These are phyloP conservation scores for Phoenix dactylifera DNA, from an alignment of 176 grass and related monocot species.

Conservation along the genomic window DNA sequence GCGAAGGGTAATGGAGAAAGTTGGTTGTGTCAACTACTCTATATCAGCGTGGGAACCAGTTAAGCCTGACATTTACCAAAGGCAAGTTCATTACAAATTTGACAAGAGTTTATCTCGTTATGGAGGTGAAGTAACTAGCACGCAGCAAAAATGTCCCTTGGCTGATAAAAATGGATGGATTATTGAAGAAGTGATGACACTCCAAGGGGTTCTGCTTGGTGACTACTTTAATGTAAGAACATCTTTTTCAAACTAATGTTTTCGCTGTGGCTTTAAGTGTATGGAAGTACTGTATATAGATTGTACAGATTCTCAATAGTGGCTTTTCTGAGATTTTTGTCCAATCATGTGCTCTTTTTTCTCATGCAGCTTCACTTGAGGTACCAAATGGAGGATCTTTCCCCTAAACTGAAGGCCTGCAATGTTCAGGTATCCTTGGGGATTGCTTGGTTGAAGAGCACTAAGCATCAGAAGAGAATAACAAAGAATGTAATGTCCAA, in stretches of 20 bases:
- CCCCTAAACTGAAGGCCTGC: conserved; percentile 54
- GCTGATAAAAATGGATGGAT: conserved; percentile 72
- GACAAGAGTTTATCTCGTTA: conserved; percentile 59
- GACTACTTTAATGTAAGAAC: conserved; percentile 83
- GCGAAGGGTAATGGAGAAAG: conserved; percentile 71
- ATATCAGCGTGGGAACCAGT: conserved; percentile 61
- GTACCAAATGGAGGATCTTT: conserved; percentile 64
- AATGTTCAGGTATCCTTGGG: conserved; percentile 64
- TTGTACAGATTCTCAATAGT: no score
- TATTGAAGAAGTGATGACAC: conserved; percentile 78
- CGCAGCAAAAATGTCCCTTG: conserved; percentile 65
- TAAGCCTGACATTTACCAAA: conserved; percentile 49
- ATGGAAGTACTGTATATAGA: no score
- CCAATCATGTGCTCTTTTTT: not conserved
- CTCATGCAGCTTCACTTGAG: conserved; percentile 65
- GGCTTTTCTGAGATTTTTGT: no score
- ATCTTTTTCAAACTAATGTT: conserved; percentile 7
- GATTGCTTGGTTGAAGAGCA: conserved; percentile 77
- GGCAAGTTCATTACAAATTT: conserved; percentile 70
- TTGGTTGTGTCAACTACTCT: conserved; percentile 68
- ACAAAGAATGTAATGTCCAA: conserved; percentile 83
- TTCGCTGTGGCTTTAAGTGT: no score
- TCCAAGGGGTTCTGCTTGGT: conserved; percentile 78
- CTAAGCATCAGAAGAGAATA: conserved; percentile 69
- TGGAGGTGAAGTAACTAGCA: conserved; percentile 67